phyloP scores from a whole-genome alignment of 2,329 filamentous ascomycete genomes.

The Allantophomopsis cytisporea region DNA sequence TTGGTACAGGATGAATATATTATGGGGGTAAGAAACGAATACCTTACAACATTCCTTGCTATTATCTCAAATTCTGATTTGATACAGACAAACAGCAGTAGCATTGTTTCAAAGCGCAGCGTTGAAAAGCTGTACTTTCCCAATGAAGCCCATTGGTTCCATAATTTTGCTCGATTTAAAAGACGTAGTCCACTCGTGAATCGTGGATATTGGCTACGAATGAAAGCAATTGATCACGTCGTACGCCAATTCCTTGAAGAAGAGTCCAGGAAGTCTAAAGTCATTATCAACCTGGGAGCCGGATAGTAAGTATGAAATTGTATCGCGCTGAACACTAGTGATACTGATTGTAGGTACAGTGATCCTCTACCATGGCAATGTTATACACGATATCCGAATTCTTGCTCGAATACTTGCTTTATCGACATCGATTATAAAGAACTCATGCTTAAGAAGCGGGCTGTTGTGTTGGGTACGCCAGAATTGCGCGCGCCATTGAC shows the following conservation, averaged over 20 bases:
- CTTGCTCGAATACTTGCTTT: slow-evolving; percentile 49
- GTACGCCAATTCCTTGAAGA: slow-evolving; percentile 60
- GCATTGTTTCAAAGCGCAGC: slow-evolving; percentile 82
- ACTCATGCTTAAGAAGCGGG: slow-evolving; percentile 61
- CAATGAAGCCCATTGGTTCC: slow-evolving; percentile 68
- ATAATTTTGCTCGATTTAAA: slow-evolving; percentile 73
- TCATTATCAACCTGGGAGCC: slow-evolving; percentile 76
- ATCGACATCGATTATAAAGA: slow-evolving; percentile 80
- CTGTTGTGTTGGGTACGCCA: slow-evolving; percentile 48
- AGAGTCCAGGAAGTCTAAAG: slow-evolving; percentile 42
- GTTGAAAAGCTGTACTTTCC: slow-evolving; percentile 82
- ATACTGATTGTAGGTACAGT: slow-evolving; percentile 27
- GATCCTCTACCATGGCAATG: slow-evolving; percentile 82
- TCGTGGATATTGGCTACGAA: slow-evolving; percentile 69
- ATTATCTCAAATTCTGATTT: slow-evolving; percentile 3
- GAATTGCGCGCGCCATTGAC: slow-evolving; percentile 40
- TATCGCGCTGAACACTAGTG: too few species aligned
- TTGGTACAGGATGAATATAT: slow-evolving; percentile 33
- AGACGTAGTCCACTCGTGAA: slow-evolving; percentile 82
- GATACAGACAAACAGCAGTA: slow-evolving; percentile 70
- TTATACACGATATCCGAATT: slow-evolving; percentile 48
- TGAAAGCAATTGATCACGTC: slow-evolving; percentile 66
- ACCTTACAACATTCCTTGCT: background rate
- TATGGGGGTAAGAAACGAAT: slow-evolving; percentile 32
- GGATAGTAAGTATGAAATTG: slow-evolving; percentile 57